Percentiles rank a stretch among this genome's conserved stretches.
Conservation (phyloP, 306 rosid species). For the Purshia tridentata region DNA sequence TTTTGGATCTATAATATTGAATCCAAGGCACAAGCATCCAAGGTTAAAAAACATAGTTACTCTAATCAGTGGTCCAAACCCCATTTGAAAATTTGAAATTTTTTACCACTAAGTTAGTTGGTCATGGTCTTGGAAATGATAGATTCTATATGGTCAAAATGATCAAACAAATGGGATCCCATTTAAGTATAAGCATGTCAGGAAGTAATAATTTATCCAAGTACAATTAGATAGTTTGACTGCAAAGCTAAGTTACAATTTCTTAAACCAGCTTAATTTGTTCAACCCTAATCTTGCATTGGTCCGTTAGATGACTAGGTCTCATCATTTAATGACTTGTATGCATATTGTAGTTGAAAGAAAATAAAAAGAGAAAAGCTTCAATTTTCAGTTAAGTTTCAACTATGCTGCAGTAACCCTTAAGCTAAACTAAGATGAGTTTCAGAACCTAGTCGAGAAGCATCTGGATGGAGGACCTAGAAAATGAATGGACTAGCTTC, state of each 20-base stretch:
- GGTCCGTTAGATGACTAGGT: not conserved
- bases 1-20: slow-evolving; percentile 54
- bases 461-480: slow-evolving; percentile 20
- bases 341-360: not conserved
- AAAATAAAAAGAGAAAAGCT: not conserved
- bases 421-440: not conserved
- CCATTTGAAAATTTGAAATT: slow-evolving; percentile 16
- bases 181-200: not conserved
- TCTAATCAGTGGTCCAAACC: slow-evolving; percentile 30
- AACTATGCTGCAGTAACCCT: not conserved
- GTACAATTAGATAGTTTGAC: not conserved
- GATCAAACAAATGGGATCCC: slow-evolving; percentile 32
- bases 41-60: slow-evolving; percentile 35
- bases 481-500: slow-evolving; percentile 8
- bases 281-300: not conserved
- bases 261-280: not conserved
- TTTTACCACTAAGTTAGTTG: slow-evolving; percentile 30
- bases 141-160: slow-evolving; percentile 42
- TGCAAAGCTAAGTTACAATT: not conserved
- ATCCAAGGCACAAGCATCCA: slow-evolving; percentile 87
- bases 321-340: slow-evolving; percentile 16
- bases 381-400: not conserved
- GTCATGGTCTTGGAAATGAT: slow-evolving; percentile 38
- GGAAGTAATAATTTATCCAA: not conserved
- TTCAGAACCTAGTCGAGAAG: slow-evolving; percentile 23